These are phyloP conservation scores for Thalassiosira allenii DNA, from an alignment of 352 stramenopile genomes.

Conservation along the genomic window DNA sequence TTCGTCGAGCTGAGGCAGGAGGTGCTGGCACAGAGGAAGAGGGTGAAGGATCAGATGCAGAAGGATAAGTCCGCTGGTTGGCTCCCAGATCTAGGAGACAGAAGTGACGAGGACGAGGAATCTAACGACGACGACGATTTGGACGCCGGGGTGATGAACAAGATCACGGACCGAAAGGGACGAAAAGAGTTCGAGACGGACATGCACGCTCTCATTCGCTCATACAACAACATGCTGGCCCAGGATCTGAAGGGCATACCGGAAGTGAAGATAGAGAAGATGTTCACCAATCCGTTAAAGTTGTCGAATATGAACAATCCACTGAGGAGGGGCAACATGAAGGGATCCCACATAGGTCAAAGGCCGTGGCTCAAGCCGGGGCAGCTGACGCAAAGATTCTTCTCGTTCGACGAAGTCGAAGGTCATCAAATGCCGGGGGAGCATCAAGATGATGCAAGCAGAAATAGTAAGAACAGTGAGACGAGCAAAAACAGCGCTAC, in stretches of 20 bases:
- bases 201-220: conserved; percentile 63
- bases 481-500: background rate
- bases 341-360: background rate
- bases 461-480: conserved; percentile 4
- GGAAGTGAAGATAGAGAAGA: conserved; percentile 37
- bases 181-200: conserved; percentile 67
- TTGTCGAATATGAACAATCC: too few species aligned
- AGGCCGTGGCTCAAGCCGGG: conserved; percentile 2
- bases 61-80: conserved; percentile 7
- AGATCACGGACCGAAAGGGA: conserved; percentile 56
- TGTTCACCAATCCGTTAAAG: conserved; percentile 37
- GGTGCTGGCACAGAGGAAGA: conserved; percentile 42
- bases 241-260: conserved; percentile 64
- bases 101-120: conserved; percentile 19
- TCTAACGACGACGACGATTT: conserved; percentile 27
- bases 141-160: conserved; percentile 55
- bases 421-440: background rate
- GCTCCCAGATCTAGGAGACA: background rate
- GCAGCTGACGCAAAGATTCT: background rate
- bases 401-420: conserved; percentile 30
- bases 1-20: conserved; percentile 58
- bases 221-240: conserved; percentile 67
- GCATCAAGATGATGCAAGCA: conserved; percentile 23
- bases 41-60: conserved; percentile 41
- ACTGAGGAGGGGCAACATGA: background rate